These are phyloP conservation scores for Penicillium sp. DNA, from an alignment of 2,329 filamentous ascomycete species.

Conservation along the genomic window DNA sequence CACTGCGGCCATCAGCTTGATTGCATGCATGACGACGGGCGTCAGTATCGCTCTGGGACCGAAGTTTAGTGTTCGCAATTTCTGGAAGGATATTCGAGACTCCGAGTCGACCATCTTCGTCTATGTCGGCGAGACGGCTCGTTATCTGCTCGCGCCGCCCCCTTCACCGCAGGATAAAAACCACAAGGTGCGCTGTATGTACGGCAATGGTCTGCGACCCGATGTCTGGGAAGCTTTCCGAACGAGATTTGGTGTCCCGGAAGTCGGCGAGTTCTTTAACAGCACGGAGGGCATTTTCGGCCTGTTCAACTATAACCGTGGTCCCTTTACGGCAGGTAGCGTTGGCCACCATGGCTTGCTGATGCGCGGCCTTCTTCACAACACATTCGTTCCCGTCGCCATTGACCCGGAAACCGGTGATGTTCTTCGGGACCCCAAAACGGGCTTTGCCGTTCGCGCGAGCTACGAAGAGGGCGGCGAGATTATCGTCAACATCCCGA, in stretches of 20 bases:
- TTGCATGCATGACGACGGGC: conserved; percentile 56
- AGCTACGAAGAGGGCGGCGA: conserved; percentile 71
- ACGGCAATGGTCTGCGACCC: conserved; percentile 49
- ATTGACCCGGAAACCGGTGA: conserved; percentile 68
- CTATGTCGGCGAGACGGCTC: conserved; percentile 74
- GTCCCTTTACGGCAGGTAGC: conserved; percentile 61
- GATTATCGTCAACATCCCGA: conserved; percentile 64
- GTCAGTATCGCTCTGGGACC: conserved; percentile 42
- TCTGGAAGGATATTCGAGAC: conserved; percentile 71
- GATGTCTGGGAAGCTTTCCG: conserved; percentile 55
- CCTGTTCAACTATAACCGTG: conserved; percentile 59
- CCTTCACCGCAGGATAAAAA: conserved; percentile 45
- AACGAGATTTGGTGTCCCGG: conserved; percentile 51
- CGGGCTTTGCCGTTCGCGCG: conserved; percentile 64
- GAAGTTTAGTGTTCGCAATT: conserved; percentile 64
- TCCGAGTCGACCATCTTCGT: conserved; percentile 68
- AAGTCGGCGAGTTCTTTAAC: conserved; percentile 73
- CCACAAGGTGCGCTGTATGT: conserved; percentile 47
- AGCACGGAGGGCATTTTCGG: conserved; percentile 69
- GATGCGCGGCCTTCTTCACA: conserved; percentile 51
- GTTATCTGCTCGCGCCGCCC: conserved; percentile 69
- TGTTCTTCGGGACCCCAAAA: conserved; percentile 63
- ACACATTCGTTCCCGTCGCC: conserved; percentile 63
- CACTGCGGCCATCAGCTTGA: conserved; percentile 63
- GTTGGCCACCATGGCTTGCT: conserved; percentile 72